Evolutionary conservation across 2,329 filamentous ascomycete species (phyloP).

Genomic region (Ploettnerulaceae sp.): DNA sequence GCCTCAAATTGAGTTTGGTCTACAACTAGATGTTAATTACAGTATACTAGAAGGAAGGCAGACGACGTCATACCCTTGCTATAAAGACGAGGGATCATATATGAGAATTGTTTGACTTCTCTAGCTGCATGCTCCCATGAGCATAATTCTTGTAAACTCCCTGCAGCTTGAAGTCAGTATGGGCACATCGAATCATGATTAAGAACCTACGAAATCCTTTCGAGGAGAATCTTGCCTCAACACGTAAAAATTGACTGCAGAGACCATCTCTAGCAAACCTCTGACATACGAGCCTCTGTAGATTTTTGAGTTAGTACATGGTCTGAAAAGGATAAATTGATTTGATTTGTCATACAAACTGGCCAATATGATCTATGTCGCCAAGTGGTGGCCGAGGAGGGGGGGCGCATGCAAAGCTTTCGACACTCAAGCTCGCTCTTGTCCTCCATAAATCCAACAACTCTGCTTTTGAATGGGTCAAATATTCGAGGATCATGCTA

Average conservation of each 20-base stretch:
- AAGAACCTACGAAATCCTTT: constrained; percentile 39
- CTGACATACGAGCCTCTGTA: constrained; percentile 43
- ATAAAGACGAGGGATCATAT: constrained; percentile 40
- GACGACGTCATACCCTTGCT: background rate
- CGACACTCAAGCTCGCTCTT: constrained; percentile 13
- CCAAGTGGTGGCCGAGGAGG: constrained; percentile 40
- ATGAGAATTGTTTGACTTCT: constrained; percentile 54
- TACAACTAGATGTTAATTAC: background rate
- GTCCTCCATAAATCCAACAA: constrained; percentile 3
- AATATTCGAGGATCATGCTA: constrained; percentile 25
- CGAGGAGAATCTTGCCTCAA: constrained; percentile 46
- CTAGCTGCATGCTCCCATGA: constrained; percentile 43
- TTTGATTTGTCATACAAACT: constrained; percentile 4
- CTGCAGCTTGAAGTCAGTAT: background rate
- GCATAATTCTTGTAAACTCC: too few species aligned
- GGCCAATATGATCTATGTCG: too few species aligned
- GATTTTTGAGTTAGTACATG: constrained; percentile 37
- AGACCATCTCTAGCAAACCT: constrained; percentile 46
- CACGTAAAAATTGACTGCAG: constrained; percentile 46
- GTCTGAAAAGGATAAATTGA: constrained; percentile 21
- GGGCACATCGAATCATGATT: background rate
- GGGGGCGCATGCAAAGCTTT: constrained; percentile 10
- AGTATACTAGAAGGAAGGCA: too few species aligned
- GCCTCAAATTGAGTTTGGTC: constrained; percentile 2
- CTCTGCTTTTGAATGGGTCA: constrained; percentile 36